Base-by-base conservation (phyloP, 345 rosid species). In the Sapria himalayana region DNA sequence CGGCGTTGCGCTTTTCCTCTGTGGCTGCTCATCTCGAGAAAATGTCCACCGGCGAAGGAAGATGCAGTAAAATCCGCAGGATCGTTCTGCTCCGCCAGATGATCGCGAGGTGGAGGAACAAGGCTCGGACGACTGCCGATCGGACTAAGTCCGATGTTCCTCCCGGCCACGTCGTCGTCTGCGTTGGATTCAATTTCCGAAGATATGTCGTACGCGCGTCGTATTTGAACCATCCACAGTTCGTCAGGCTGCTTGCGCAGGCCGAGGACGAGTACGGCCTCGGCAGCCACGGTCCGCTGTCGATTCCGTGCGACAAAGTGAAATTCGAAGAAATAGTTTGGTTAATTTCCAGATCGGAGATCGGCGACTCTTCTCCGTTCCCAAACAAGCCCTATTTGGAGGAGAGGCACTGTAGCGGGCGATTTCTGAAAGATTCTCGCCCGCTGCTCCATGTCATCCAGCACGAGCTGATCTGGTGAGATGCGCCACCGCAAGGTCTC, bases 221-320 rank as follows among this genome's bases (percentile, higher is more conserved):
- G 55, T 66, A 79, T 63, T 71, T 89, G 64, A 89, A 89, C 70
- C 98, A 89, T 49, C 98, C 98, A 4, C 34, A 76, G 15, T 61
- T 89, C 48, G 62, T 61, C 42, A 72, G 71, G 35, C 76, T 89
- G 4, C 67, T 89, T 0, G 45, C 52, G 20, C 71, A 72, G 48
- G 81, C 95, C 1, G 98, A 79, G 57, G 93, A 82, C 52, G 86
- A 82, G 84, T 79, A 50, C 61, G 98, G 95, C 7, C 79, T 79
- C 68, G 29, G 24, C 20, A 69, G 70, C 71, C 73, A 69, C 14
- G 98, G 98, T 4, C 98, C 92, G 3, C 46, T 89, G 42, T 56
- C 73, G 37, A 72, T 89, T 38, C 98, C 98, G 7, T 89, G 98
- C 42, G 98, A 82, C 29, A 95, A 82, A 52, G 58, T 70, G 17